Evolutionary conservation across 176 grass and related monocot genomes (phyloP).

Genomic region (Carex pumila): DNA sequence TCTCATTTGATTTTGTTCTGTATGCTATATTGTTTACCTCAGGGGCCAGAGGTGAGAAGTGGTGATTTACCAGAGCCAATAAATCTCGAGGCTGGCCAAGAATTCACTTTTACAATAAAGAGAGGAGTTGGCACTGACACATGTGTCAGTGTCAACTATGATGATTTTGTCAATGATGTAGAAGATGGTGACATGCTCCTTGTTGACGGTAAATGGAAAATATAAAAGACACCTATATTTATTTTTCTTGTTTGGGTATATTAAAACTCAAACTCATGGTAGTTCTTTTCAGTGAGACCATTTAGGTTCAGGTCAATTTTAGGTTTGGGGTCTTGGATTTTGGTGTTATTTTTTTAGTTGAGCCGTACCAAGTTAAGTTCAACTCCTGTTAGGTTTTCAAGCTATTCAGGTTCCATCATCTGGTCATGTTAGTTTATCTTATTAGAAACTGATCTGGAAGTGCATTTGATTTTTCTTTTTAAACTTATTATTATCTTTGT

Average conservation of each 20-base stretch:
- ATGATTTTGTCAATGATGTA: constrained; percentile 93
- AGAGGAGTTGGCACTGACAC: constrained; percentile 82
- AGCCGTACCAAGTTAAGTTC: not conserved
- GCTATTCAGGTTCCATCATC: not conserved
- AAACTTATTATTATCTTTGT: not conserved
- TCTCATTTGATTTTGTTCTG: constrained; percentile 23
- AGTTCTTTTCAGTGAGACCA: not conserved
- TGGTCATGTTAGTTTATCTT: not conserved
- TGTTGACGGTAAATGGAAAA: constrained; percentile 62
- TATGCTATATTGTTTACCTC: constrained; percentile 22
- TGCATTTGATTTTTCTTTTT: not conserved
- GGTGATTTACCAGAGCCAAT: constrained; percentile 91
- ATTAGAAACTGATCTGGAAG: not conserved
- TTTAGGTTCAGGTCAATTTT: not conserved
- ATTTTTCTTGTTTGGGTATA: not conserved
- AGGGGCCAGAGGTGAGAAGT: constrained; percentile 97
- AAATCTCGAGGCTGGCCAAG: constrained; percentile 46
- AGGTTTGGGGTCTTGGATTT: not conserved
- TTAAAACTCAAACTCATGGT: not conserved
- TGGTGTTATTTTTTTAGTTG: not conserved
- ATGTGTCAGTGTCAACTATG: constrained; percentile 93
- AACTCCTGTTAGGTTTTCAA: not conserved
- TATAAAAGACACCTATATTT: not conserved
- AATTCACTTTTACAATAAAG: constrained; percentile 83
- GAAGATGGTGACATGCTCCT: constrained; percentile 95